Percentiles rank a stretch among this genome's conserved stretches.
Evolutionary conservation across 2,329 filamentous ascomycete genomes (phyloP).

Genomic region (Dactylellina drechsleri): DNA sequence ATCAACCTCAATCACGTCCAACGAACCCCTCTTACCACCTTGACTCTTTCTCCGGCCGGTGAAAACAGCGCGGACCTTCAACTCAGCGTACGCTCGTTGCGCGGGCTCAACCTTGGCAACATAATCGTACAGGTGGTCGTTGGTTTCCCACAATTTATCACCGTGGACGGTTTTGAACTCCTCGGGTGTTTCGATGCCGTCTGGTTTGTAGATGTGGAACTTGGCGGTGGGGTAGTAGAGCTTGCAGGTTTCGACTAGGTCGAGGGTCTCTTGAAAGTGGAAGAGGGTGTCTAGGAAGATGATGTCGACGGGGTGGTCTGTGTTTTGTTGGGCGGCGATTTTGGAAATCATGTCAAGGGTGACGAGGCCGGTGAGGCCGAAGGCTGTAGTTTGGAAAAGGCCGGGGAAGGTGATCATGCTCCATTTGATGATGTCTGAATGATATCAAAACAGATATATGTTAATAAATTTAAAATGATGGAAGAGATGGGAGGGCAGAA

Average conservation of each 20-base stretch:
- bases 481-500: background rate
- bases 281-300: constrained; percentile 87
- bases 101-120: constrained; percentile 97
- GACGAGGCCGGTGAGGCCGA: constrained; percentile 81
- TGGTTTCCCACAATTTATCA: constrained; percentile 81
- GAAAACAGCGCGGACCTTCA: constrained; percentile 87
- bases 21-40: constrained; percentile 87
- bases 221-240: constrained; percentile 79
- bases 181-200: constrained; percentile 74
- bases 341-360: constrained; percentile 87
- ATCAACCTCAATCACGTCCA: constrained; percentile 92
- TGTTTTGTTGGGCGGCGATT: constrained; percentile 70
- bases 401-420: constrained; percentile 88
- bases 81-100: constrained; percentile 85
- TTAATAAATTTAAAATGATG: background rate
- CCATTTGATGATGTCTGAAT: constrained; percentile 84
- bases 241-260: constrained; percentile 78
- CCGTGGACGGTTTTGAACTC: constrained; percentile 88
- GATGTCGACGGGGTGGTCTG: constrained; percentile 71
- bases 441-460: constrained; percentile 11
- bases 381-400: constrained; percentile 86
- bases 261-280: constrained; percentile 81
- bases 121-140: constrained; percentile 93
- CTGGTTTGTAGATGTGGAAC: constrained; percentile 90
- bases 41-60: constrained; percentile 92